phyloP scores from a whole-genome alignment of 2,329 filamentous ascomycete species.

The Ambrosiella cleistominuta region DNA sequence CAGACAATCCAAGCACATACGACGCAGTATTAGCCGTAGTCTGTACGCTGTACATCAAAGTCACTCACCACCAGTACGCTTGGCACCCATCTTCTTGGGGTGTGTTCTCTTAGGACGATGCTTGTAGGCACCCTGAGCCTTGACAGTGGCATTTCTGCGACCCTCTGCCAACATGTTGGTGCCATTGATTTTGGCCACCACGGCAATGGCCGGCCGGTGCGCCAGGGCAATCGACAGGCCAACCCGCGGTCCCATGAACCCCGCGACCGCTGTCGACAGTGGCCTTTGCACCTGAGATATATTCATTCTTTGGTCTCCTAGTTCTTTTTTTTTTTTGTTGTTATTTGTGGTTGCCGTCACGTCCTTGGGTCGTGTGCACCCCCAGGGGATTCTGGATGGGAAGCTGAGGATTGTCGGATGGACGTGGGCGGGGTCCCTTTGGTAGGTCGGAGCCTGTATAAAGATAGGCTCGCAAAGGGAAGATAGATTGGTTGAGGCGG shows the following conservation, averaged over 20 bases:
- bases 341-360: too few relatives aligned
- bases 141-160: slow-evolving; percentile 39
- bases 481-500: too few relatives aligned
- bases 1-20: too few relatives aligned
- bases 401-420: neutral
- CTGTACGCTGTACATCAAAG: neutral
- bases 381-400: too few relatives aligned
- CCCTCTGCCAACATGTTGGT: slow-evolving; percentile 20
- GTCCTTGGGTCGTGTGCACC: too few relatives aligned
- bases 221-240: slow-evolving; percentile 10
- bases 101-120: slow-evolving; percentile 40
- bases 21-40: too few relatives aligned
- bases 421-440: neutral
- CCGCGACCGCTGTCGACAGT: slow-evolving; percentile 24
- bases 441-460: too few relatives aligned
- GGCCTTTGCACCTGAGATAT: slow-evolving; percentile 28
- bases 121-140: slow-evolving; percentile 53
- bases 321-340: too few relatives aligned
- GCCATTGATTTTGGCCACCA: slow-evolving; percentile 13
- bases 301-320: neutral
- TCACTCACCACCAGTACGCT: slow-evolving; percentile 67
- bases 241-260: slow-evolving; percentile 15
- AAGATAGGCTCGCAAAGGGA: too few relatives aligned
- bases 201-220: slow-evolving; percentile 15
- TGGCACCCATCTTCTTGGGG: slow-evolving; percentile 78